Percentiles rank a stretch among this genome's conserved stretches.
Conservation (phyloP, 768 basidiomycete genomes). For the Auriscalpium orientale region DNA sequence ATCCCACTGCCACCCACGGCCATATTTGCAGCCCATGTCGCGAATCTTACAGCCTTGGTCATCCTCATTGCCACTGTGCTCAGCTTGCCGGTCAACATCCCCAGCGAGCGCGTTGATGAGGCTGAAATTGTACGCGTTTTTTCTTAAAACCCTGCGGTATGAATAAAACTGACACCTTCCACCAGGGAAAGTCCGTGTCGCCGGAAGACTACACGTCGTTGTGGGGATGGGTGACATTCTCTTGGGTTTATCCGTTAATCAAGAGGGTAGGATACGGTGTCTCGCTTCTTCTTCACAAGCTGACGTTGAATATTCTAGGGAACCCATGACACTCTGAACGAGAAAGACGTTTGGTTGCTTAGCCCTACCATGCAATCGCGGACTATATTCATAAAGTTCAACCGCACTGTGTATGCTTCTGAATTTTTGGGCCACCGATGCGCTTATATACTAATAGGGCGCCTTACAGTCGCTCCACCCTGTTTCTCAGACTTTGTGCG, state of each 20-base stretch:
- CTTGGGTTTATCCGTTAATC: slow-evolving; percentile 64
- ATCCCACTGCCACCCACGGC: slow-evolving; percentile 33
- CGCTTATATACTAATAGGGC: background rate
- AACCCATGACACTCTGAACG: slow-evolving; percentile 47
- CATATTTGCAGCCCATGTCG: slow-evolving; percentile 19
- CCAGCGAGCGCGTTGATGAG: slow-evolving; percentile 41
- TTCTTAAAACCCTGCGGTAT: background rate
- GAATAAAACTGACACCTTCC: background rate
- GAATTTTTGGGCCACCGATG: background rate
- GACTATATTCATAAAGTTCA: slow-evolving; percentile 49
- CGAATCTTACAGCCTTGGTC: slow-evolving; percentile 39
- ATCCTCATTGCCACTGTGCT: slow-evolving; percentile 40
- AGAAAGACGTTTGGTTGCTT: slow-evolving; percentile 65
- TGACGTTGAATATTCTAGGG: slow-evolving; percentile 26
- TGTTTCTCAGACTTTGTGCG: slow-evolving; percentile 36
- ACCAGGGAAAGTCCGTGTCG: slow-evolving; percentile 45
- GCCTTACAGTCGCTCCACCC: slow-evolving; percentile 23
- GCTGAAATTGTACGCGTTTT: slow-evolving; percentile 46
- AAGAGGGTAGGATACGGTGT: slow-evolving; percentile 28
- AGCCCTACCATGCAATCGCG: slow-evolving; percentile 63
- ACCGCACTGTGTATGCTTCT: slow-evolving; percentile 16
- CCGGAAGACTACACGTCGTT: slow-evolving; percentile 75
- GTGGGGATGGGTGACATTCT: slow-evolving; percentile 64
- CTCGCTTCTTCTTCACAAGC: background rate
- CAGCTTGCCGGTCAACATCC: slow-evolving; percentile 59